phyloP scores from a whole-genome alignment of 2,329 filamentous ascomycete species.

The Colletotrichum lindemuthianum region DNA sequence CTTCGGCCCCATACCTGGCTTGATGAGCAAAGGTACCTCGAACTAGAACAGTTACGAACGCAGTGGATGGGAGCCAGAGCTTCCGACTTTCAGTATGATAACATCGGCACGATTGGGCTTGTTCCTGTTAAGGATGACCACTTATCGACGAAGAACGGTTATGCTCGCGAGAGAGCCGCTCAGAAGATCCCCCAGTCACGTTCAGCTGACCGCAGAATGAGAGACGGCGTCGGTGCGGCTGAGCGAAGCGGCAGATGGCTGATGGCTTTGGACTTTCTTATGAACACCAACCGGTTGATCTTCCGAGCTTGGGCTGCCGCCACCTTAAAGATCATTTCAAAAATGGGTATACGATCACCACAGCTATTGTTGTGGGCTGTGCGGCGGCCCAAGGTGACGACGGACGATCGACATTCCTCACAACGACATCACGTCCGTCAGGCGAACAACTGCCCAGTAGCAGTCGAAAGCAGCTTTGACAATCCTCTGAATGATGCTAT shows the following conservation, averaged over 20 bases:
- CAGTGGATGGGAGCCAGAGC: constrained; percentile 60
- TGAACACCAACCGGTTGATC: constrained; percentile 76
- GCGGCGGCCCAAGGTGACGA: constrained; percentile 47
- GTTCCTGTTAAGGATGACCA: constrained; percentile 63
- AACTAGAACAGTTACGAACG: constrained; percentile 72
- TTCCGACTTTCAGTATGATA: constrained; percentile 60
- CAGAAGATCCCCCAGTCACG: constrained; percentile 63
- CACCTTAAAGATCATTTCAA: constrained; percentile 62
- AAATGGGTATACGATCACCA: constrained; percentile 70
- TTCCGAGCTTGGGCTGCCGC: constrained; percentile 67
- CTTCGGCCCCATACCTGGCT: constrained; percentile 87
- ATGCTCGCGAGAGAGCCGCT: constrained; percentile 75
- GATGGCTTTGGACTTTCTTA: constrained; percentile 78
- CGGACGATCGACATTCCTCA: constrained; percentile 27
- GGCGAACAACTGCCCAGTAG: neutral
- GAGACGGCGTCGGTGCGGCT: constrained; percentile 79
- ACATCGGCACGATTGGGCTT: constrained; percentile 63
- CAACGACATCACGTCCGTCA: constrained; percentile 5
- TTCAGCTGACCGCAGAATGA: constrained; percentile 54
- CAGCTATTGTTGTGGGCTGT: constrained; percentile 69
- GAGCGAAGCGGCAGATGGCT: constrained; percentile 84
- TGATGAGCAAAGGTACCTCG: constrained; percentile 84
- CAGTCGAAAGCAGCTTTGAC: constrained; percentile 49
- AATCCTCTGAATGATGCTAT: constrained; percentile 71
- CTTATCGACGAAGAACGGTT: constrained; percentile 63